Conservation (phyloP, 2,329 filamentous ascomycete genomes). For the Cladophialophora chaetospira region DNA sequence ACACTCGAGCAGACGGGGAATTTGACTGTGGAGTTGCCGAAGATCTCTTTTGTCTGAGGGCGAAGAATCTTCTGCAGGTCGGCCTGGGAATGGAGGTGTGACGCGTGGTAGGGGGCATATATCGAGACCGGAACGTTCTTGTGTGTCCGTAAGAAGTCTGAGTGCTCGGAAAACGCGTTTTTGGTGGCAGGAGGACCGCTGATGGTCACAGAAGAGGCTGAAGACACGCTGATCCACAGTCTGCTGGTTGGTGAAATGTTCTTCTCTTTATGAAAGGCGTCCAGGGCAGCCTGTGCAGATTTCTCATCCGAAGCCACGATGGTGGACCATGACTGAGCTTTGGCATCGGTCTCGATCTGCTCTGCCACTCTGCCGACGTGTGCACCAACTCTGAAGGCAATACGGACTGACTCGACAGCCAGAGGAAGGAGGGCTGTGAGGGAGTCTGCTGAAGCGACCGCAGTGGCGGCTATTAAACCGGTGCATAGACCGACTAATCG, state of each 20-base stretch:
- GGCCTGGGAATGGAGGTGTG: conserved; percentile 54
- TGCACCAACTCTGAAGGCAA: conserved; percentile 48
- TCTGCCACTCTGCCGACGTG: conserved; percentile 43
- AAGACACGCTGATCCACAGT: conserved; percentile 62
- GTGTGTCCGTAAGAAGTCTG: conserved; percentile 50
- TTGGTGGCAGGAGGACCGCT: conserved; percentile 60
- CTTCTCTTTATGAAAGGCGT: conserved; percentile 39
- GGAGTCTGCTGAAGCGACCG: conserved; percentile 43
- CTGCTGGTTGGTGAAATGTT: conserved; percentile 53
- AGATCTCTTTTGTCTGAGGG: conserved; percentile 37
- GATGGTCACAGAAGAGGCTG: conserved; percentile 61
- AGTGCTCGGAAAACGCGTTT: conserved; percentile 53
- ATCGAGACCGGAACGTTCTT: conserved; percentile 58
- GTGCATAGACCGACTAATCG: conserved; percentile 48
- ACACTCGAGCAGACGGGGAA: conserved; percentile 44
- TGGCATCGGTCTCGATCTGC: conserved; percentile 39
- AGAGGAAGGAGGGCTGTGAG: conserved; percentile 46
- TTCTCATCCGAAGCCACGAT: conserved; percentile 42
- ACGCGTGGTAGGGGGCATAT: conserved; percentile 61
- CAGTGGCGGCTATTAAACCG: conserved; percentile 45
- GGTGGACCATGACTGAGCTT: conserved; percentile 44
- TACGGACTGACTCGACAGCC: conserved; percentile 45
- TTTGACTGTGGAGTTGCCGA: conserved; percentile 35
- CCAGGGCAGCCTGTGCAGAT: conserved; percentile 32
- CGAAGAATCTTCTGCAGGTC: conserved; percentile 56